Evolutionary conservation across 192 early-diverging fungal genomes (phyloP), one percentile per base, ranked within the genome.

Genomic region (Umbelopsis sp.): DNA sequence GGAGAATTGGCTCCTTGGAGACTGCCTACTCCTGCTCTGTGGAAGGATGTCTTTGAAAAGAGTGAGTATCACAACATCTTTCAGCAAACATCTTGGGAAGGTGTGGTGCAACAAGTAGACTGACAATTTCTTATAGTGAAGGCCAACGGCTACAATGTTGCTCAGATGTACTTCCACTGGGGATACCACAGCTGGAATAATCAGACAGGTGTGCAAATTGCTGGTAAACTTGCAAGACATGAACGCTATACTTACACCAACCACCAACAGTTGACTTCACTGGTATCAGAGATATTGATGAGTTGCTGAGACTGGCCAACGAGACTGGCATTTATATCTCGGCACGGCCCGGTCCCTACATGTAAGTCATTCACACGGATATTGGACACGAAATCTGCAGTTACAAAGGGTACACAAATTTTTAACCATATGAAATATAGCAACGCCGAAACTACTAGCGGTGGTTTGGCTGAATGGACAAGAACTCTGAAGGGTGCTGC

Each of bases 121-220:
- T 44, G 26, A 67, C 25, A 17, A 14, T 45, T 67, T 8, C 41
- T 24, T 8, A 22, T 9, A 71, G 70, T 71, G 36, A 71, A 71
- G 29, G 20, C 70, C 12, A 45, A 44, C 41, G 92, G 92, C 2
- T 84, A 92, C 54, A 94, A 88, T 68, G 76, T 87, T 31, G 87
- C 93, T 69, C 86, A 91, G 9, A 89, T 93, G 56, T 91, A 92
- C 70, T 93, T 95, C 80, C 89, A 92, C 74, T 95, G 93, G 93
- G 91, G 89, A 10, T 91, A 87, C 72, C 90, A 92, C 73, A 89
- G 86, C 34, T 71, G 70, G 70, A 71, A 62, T 24, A 65, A 71
- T 45, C 53, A 65, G 22, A 71, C 70, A 65, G 56, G 70, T 71
- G 12, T 0, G 52, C 31, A 45, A 71, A 24, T 62, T n/a, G n/a